Base-by-base conservation (phyloP, 2,329 filamentous ascomycete species). In the Penicillium vulpinum region DNA sequence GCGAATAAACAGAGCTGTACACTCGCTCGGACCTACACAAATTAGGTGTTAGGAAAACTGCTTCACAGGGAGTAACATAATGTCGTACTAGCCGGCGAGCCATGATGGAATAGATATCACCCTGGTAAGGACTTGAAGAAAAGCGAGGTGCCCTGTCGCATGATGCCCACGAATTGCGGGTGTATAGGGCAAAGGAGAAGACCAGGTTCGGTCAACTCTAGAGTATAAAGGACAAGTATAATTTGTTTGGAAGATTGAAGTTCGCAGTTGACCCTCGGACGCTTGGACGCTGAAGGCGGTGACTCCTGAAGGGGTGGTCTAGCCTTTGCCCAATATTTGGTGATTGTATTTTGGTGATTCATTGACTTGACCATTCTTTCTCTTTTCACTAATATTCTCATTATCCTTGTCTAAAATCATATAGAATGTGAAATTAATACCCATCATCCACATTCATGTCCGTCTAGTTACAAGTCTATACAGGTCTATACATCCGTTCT, bases 1-100 rank as follows among this genome's bases (percentile, higher is more conserved):
- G 85, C 80, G 56, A 91, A 81, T 56, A 85, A 80, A 62, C 83
- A 80, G 70, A 94, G 85, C 82, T 97, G 91, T 71, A 89, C 80
- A 70, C 88, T 84, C 62, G 91, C 91, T 54, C 81, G 80, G 56
- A 83, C 77, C 81, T 84, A 61, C 3, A 57, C 31, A 21, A 22
- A 21, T 43, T 24, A 52, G 22, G 44, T 38, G 50, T 60, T 52
- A 60, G 48, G 7, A n/a, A 16, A 26, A 39, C 26, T 29, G 22
- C 13, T 45, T 43, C 15, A 38, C 33, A 54, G 24, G 29, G 24
- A 22, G 44, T 39, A 9, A 26, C 50, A 49, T 31, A 24, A 50
- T 36, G 31, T 53, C 72, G 50, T 75, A 77, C 75, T 66, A 77
- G 70, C 61, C 75, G 75, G 65, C 75, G 75, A 71, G 75, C 72